A percentile compares a stretch with the other conserved stretches of the same genome.
phyloP scores from a whole-genome alignment of 2,329 filamentous ascomycete species.

The Reticulascus tulasneorum region DNA sequence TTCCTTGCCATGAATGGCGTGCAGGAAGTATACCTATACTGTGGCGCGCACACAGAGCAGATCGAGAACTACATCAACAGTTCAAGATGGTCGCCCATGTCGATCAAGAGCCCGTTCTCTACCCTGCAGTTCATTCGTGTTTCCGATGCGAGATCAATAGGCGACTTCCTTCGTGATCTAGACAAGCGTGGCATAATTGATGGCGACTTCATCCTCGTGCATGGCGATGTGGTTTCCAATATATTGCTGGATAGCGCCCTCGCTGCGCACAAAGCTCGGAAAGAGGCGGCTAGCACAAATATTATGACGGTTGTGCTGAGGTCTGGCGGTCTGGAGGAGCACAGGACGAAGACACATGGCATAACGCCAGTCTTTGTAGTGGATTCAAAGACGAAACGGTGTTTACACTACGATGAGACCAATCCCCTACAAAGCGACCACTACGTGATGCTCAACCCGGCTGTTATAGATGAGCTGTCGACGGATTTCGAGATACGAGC shows the following conservation, averaged over 20 bases:
- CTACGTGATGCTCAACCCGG: constrained; percentile 70
- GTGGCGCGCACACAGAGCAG: constrained; percentile 78
- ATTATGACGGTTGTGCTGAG: constrained; percentile 96
- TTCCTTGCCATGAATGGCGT: constrained; percentile 94
- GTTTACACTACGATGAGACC: constrained; percentile 93
- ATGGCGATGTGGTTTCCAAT: constrained; percentile 90
- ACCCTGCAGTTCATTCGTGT: constrained; percentile 82
- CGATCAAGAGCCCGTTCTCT: constrained; percentile 63
- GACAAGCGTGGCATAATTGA: constrained; percentile 81
- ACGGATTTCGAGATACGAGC: constrained; percentile 76
- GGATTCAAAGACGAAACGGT: constrained; percentile 74
- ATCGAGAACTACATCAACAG: constrained; percentile 81
- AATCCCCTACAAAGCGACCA: constrained; percentile 62
- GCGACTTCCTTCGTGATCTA: constrained; percentile 91
- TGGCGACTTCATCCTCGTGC: constrained; percentile 88
- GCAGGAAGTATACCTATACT: constrained; percentile 91
- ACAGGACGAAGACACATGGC: constrained; percentile 73
- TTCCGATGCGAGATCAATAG: constrained; percentile 75
- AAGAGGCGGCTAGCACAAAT: constrained; percentile 81
- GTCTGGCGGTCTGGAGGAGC: constrained; percentile 64
- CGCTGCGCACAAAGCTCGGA: constrained; percentile 73
- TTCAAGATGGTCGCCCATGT: constrained; percentile 66
- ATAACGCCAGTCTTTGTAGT: constrained; percentile 82
- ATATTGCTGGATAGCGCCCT: constrained; percentile 77
- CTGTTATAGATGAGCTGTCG: constrained; percentile 67